Percentiles rank a stretch among this genome's conserved stretches.
phyloP scores from a whole-genome alignment of 148 eudicot genomes.

The Suaeda aralocaspica region DNA sequence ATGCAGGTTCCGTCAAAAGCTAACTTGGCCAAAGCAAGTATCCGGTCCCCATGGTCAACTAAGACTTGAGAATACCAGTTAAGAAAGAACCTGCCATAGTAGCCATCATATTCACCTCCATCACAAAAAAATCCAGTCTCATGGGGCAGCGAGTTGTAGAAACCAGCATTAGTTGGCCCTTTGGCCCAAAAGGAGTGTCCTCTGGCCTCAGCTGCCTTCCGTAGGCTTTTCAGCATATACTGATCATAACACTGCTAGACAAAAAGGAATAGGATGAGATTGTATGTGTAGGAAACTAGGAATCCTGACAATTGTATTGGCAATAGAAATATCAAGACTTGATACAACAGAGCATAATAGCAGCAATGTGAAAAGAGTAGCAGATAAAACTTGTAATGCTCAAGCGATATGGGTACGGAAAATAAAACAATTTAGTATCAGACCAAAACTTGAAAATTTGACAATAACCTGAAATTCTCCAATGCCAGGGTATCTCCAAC shows the following conservation, averaged over 20 bases:
- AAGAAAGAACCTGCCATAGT: slow-evolving; percentile 92
- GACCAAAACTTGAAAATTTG: too few relatives aligned
- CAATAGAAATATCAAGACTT: not conserved
- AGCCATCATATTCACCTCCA: slow-evolving; percentile 93
- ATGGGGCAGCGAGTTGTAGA: slow-evolving; percentile 86
- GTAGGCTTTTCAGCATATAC: slow-evolving; percentile 73
- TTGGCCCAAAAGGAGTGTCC: slow-evolving; percentile 87
- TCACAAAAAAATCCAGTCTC: slow-evolving; percentile 97
- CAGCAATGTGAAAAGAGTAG: not conserved
- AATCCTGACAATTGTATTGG: not conserved
- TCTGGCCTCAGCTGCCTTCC: slow-evolving; percentile 81
- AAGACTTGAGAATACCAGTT: slow-evolving; percentile 88
- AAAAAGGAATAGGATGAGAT: slow-evolving; percentile 5
- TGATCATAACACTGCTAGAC: slow-evolving; percentile 87
- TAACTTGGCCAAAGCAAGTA: slow-evolving; percentile 77
- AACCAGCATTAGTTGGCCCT: slow-evolving; percentile 90
- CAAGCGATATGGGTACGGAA: not conserved
- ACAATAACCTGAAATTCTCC: slow-evolving; percentile 89
- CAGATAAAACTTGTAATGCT: not conserved
- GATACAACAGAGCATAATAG: not conserved
- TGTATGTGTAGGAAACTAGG: not conserved
- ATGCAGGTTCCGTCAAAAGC: slow-evolving; percentile 87
- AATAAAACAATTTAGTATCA: too few relatives aligned
- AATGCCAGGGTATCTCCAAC: slow-evolving; percentile 96
- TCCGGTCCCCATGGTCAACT: slow-evolving; percentile 80